A percentile compares a stretch with the other conserved stretches of the same genome.
phyloP scores from a whole-genome alignment of 176 grass and related monocot species.

The Eleusine coracana region DNA sequence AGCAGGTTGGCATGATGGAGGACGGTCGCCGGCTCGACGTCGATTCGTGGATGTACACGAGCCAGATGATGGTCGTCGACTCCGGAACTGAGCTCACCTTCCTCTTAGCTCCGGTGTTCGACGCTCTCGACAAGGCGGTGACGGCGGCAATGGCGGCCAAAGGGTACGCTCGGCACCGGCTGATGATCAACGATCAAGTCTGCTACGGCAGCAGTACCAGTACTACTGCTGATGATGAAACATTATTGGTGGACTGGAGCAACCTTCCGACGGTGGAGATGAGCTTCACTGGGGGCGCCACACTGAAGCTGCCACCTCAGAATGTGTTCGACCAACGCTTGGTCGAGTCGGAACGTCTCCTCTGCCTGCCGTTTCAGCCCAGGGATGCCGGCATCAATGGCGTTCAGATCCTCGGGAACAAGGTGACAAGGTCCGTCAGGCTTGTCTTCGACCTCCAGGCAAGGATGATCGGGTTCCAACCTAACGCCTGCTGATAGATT shows the following conservation, averaged over 20 bases:
- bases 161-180: neutral
- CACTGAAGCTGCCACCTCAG: conserved; percentile 30
- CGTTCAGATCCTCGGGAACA: conserved; percentile 5
- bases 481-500: neutral
- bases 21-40: neutral
- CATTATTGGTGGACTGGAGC: conserved; percentile 3
- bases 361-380: conserved; percentile 31
- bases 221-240: neutral
- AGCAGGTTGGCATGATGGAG: neutral
- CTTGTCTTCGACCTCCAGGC: neutral
- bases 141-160: conserved; percentile 11
- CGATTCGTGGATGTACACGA: neutral
- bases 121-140: conserved; percentile 3
- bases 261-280: conserved; percentile 37
- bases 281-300: neutral
- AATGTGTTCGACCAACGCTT: conserved; percentile 26
- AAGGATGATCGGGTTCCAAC: neutral
- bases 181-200: neutral
- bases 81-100: conserved; percentile 13
- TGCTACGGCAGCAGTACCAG: neutral
- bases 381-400: neutral
- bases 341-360: neutral
- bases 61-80: neutral
- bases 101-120: conserved; percentile 28
- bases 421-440: neutral